Conservation (phyloP, 2,329 filamentous ascomycete species). For the Moelleriella libera region DNA sequence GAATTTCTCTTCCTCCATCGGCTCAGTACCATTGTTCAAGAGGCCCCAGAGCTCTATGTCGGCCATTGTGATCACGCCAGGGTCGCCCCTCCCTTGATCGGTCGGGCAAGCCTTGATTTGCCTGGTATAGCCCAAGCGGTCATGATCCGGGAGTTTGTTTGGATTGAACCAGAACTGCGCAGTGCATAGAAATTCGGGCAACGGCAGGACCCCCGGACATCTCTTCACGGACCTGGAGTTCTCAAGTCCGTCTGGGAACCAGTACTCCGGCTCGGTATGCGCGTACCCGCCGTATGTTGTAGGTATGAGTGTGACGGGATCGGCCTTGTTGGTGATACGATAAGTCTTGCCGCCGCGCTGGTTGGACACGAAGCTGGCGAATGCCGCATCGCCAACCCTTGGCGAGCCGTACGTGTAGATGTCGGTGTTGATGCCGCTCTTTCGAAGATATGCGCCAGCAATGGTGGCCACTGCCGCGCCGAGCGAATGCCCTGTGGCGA, state of each 20-base stretch:
- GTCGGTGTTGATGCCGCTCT: constrained; percentile 28
- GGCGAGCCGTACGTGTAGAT: constrained; percentile 56
- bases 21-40: too few relatives aligned
- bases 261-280: constrained; percentile 1
- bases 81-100: background rate
- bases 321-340: background rate
- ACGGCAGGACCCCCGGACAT: background rate
- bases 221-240: background rate
- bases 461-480: constrained; percentile 51
- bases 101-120: background rate
- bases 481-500: constrained; percentile 53
- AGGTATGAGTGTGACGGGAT: background rate
- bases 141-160: background rate
- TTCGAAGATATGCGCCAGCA: constrained; percentile 40
- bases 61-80: background rate
- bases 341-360: background rate
- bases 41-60: background rate
- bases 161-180: background rate
- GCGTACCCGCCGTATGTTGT: background rate
- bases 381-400: constrained; percentile 45
- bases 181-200: background rate
- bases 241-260: background rate
- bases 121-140: background rate
- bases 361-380: constrained; percentile 19
- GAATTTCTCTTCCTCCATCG: too few relatives aligned